Evolutionary conservation across 768 basidiomycete genomes (phyloP).

Genomic region (Serendipita sp.): DNA sequence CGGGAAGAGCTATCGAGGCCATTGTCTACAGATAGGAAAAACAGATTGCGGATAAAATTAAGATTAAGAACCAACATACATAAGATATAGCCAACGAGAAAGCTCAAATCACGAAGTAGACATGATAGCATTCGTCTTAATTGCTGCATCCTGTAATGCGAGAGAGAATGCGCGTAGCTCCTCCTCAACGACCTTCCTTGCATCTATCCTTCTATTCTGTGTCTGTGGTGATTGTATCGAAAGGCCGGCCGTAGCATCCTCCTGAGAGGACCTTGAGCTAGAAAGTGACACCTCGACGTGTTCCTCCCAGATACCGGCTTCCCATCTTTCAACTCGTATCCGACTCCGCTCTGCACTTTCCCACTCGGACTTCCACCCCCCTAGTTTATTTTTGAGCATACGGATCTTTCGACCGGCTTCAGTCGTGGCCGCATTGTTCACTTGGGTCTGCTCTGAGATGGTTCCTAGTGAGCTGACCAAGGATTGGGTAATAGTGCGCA

Average conservation of each 20-base stretch:
- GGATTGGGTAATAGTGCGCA: slow-evolving; percentile 59
- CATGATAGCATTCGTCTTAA: slow-evolving; percentile 72
- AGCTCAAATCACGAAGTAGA: slow-evolving; percentile 32
- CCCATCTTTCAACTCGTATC: slow-evolving; percentile 64
- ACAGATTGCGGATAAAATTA: not conserved
- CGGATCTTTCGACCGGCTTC: slow-evolving; percentile 79
- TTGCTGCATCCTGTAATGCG: slow-evolving; percentile 53
- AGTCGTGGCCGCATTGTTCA: slow-evolving; percentile 68
- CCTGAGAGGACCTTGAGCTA: slow-evolving; percentile 20
- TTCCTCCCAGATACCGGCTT: slow-evolving; percentile 39
- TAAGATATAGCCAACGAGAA: not conserved
- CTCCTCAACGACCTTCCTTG: slow-evolving; percentile 57
- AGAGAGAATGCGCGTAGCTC: slow-evolving; percentile 61
- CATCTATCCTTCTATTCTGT: slow-evolving; percentile 39
- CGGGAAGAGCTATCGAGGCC: not conserved
- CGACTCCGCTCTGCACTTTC: slow-evolving; percentile 75
- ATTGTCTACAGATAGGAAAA: not conserved
- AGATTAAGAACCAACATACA: not conserved
- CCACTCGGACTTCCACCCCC: slow-evolving; percentile 66
- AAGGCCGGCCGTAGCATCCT: slow-evolving; percentile 6
- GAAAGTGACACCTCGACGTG: slow-evolving; percentile 19
- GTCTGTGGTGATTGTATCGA: slow-evolving; percentile 7
- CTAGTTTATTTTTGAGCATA: slow-evolving; percentile 67
- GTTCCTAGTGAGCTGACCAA: slow-evolving; percentile 58
- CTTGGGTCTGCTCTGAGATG: slow-evolving; percentile 78